Conservation (phyloP, 306 rosid genomes). For the Glycine tomentella region DNA sequence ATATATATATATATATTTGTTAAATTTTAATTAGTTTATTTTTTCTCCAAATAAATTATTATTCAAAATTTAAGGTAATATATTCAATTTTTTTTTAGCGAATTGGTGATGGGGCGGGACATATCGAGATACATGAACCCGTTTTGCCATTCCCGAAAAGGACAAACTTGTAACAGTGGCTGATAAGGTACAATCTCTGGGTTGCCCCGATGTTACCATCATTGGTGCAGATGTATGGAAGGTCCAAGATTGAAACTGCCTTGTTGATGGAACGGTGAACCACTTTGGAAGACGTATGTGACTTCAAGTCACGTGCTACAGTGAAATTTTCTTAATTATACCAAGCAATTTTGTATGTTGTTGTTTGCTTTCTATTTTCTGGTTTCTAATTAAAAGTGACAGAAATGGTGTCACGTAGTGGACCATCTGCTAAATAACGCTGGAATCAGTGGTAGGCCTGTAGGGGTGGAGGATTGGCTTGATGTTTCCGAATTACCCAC, state of each 20-base stretch:
- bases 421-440: constrained; percentile 86
- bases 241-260: constrained; percentile 59
- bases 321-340: too few relatives aligned
- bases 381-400: neutral
- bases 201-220: constrained; percentile 68
- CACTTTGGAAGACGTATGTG: constrained; percentile 68
- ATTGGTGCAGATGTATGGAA: too few relatives aligned
- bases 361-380: neutral
- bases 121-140: too few relatives aligned
- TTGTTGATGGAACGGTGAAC: constrained; percentile 59
- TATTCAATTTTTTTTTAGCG: too few relatives aligned
- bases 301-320: neutral
- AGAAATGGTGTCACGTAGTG: constrained; percentile 53
- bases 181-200: too few relatives aligned
- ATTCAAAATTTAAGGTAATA: too few relatives aligned
- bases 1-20: too few relatives aligned
- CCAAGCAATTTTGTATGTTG: neutral
- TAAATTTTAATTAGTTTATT: too few relatives aligned
- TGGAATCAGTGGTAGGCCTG: constrained; percentile 36
- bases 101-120: too few relatives aligned
- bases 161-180: too few relatives aligned
- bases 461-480: constrained; percentile 45
- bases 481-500: constrained; percentile 12
- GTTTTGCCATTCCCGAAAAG: too few relatives aligned
- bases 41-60: too few relatives aligned